Base-by-base conservation (phyloP, 1,284 basidiomycete species). In the Mixia osmundae region DNA sequence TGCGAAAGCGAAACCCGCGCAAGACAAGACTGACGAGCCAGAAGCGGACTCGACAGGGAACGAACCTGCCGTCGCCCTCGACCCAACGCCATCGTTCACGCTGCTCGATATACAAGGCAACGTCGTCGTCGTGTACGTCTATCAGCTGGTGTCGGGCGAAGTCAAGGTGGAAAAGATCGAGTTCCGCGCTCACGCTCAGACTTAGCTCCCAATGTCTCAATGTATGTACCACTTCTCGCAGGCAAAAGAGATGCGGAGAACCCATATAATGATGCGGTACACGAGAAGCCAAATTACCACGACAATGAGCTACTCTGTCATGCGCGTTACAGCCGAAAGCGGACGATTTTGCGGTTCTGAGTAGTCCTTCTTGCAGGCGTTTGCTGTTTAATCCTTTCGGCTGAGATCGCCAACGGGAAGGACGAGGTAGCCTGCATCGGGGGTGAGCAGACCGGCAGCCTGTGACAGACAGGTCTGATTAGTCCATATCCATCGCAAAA, bases 51-150 rank as follows among this genome's bases (percentile, higher is more conserved):
- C 28, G 18, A 30, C 37, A 15, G 21, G 22, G 21, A 20, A 37
- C 3, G 33, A 35, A 31, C n/a, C n/a, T n/a, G n/a, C n/a, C n/a
- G n/a, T n/a, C n/a, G 29, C 43, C 12, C 44, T 37, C 22, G 69
- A 70, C 16, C 66, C 69, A 4, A 74, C 66, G 0, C 75, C 75
- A 2, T 82, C 77, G 5, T 91, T 94, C 52, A 83, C 85, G 0
- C 60, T 91, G 24, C 78, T 94, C 71, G 85, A 91, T 50, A 74
- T 94, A 32, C 85, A 91, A 58, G 85, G 85, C 3, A 71, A 79
- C 2, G 79, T 87, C 3, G 76, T 94, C 21, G 82, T 89, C 23
- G 91, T 83, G 6, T 91, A 91, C 52, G 82, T 94, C 2, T 94
- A 94, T 55, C 80, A 87, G 53, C 68, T 89, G 15, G 73, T 89